Percentiles rank a stretch among this genome's conserved stretches.
Conservation (phyloP, 805 yeast genomes). For the Cyberlindnera amylophila region DNA sequence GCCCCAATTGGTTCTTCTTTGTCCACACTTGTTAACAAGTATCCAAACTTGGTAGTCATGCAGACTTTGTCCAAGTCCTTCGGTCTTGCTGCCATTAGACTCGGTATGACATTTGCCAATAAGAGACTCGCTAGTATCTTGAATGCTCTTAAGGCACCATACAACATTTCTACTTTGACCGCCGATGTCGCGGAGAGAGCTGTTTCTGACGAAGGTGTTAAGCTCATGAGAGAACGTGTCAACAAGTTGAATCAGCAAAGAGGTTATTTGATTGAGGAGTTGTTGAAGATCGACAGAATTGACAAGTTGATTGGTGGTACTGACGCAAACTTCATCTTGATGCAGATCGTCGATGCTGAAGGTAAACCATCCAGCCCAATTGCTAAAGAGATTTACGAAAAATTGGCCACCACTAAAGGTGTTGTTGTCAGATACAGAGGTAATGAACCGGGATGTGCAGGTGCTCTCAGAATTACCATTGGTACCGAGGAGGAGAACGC, state of each 20-base stretch:
- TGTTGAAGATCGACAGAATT: slow-evolving; percentile 57
- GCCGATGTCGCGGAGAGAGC: slow-evolving; percentile 75
- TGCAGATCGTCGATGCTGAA: slow-evolving; percentile 59
- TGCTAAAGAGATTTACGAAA: slow-evolving; percentile 64
- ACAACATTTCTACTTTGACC: slow-evolving; percentile 82
- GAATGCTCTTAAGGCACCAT: slow-evolving; percentile 94
- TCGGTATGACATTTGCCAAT: slow-evolving; percentile 75
- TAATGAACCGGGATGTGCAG: slow-evolving; percentile 80
- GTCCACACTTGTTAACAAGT: slow-evolving; percentile 73
- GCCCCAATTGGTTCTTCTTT: slow-evolving; percentile 62
- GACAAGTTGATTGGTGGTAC: slow-evolving; percentile 77
- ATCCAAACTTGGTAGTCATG: slow-evolving; percentile 79
- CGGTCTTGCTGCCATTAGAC: slow-evolving; percentile 91
- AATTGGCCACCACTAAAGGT: slow-evolving; percentile 64
- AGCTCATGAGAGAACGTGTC: slow-evolving; percentile 54
- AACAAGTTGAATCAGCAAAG: slow-evolving; percentile 53
- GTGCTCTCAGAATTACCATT: slow-evolving; percentile 81
- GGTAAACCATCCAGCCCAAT: slow-evolving; percentile 65
- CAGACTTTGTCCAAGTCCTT: slow-evolving; percentile 94
- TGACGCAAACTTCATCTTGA: slow-evolving; percentile 81
- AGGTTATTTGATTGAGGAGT: slow-evolving; percentile 43
- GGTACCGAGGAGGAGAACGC: slow-evolving; percentile 80
- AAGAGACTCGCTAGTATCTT: slow-evolving; percentile 59
- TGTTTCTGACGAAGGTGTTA: slow-evolving; percentile 52
- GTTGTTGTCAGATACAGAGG: slow-evolving; percentile 94